These are phyloP conservation scores for Mycena sanguinolenta DNA, from an alignment of 768 basidiomycete species.

Conservation along the genomic window DNA sequence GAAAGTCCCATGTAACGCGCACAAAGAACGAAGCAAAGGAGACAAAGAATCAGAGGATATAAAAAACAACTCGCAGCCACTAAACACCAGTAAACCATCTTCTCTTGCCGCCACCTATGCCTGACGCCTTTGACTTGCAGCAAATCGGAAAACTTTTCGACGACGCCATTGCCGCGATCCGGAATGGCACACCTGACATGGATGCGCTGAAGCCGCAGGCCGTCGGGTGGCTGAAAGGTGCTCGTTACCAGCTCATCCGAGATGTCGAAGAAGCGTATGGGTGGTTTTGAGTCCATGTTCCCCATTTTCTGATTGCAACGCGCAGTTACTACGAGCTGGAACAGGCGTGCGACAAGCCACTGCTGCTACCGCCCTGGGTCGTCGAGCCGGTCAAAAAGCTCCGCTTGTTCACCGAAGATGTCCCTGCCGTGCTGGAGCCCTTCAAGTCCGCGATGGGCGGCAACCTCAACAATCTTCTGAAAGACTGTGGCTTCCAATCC, in stretches of 20 bases:
- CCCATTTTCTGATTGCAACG: background rate
- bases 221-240: slow-evolving; percentile 3
- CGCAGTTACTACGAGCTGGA: slow-evolving; percentile 8
- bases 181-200: background rate
- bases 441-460: background rate
- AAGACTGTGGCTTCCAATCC: slow-evolving; percentile 1
- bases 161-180: background rate
- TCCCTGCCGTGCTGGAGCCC: background rate
- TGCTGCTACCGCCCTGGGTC: background rate
- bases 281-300: background rate
- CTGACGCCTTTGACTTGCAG: background rate
- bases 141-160: slow-evolving; percentile 18
- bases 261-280: background rate
- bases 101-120: too few relatives aligned
- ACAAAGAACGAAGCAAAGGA: too few relatives aligned
- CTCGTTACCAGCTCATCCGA: background rate
- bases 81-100: too few relatives aligned
- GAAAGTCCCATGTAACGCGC: too few relatives aligned
- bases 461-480: background rate
- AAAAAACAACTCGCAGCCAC: too few relatives aligned
- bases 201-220: background rate
- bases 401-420: background rate
- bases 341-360: background rate
- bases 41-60: too few relatives aligned
- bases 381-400: background rate